phyloP scores from a whole-genome alignment of 108 stramenopile genomes.

The Asterionellopsis glacialis region DNA sequence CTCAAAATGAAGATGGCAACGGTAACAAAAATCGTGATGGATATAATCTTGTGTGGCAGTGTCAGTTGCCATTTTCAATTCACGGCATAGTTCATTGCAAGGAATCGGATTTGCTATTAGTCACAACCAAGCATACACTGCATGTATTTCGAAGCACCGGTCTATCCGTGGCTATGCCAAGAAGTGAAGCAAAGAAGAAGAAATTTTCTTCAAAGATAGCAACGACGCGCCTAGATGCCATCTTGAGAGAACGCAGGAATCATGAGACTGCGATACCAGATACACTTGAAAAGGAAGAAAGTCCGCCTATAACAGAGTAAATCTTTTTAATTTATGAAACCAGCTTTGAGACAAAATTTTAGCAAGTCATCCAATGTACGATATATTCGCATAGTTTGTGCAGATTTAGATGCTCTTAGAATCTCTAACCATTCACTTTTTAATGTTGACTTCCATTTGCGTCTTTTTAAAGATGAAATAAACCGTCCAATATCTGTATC shows the following conservation, averaged over 20 bases:
- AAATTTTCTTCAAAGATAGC: slow-evolving; percentile 14
- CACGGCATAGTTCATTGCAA: slow-evolving; percentile 19
- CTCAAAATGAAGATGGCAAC: background rate
- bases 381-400: slow-evolving; percentile 79
- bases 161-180: background rate
- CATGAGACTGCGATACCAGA: background rate
- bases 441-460: slow-evolving; percentile 38
- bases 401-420: slow-evolving; percentile 56
- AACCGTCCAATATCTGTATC: slow-evolving; percentile 75
- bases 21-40: background rate
- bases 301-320: background rate
- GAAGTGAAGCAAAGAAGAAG: slow-evolving; percentile 1
- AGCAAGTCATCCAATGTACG: slow-evolving; percentile 52
- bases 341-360: slow-evolving; percentile 62
- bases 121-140: slow-evolving; percentile 30
- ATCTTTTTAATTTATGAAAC: slow-evolving; percentile 50
- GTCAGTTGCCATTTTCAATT: slow-evolving; percentile 34
- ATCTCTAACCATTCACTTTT: slow-evolving; percentile 76
- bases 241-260: slow-evolving; percentile 5
- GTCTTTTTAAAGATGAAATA: slow-evolving; percentile 50
- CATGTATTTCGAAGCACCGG: slow-evolving; percentile 22
- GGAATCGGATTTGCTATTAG: slow-evolving; percentile 8
- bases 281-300: background rate
- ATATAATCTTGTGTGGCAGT: slow-evolving; percentile 22
- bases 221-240: background rate